phyloP scores from a whole-genome alignment of 2,329 filamentous ascomycete genomes.

The Cladophialophora immunda region DNA sequence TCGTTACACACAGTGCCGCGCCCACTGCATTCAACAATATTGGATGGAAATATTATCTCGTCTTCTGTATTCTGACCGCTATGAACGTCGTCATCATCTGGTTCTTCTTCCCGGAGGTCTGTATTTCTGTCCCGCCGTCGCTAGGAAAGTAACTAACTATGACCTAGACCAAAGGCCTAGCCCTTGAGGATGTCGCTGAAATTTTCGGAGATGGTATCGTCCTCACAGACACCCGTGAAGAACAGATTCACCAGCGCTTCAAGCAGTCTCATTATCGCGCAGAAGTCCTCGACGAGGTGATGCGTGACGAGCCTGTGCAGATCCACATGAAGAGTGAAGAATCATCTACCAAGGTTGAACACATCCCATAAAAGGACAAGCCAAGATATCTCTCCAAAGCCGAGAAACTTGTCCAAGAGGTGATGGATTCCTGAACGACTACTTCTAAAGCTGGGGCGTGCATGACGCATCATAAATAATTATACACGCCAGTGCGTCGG shows the following conservation, averaged over 20 bases:
- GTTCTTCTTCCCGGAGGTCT: constrained; percentile 39
- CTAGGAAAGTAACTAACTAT: neutral
- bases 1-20: neutral
- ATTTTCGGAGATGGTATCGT: constrained; percentile 19
- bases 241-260: constrained; percentile 19
- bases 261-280: constrained; percentile 17
- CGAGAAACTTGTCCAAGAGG: neutral
- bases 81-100: constrained; percentile 20
- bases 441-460: neutral
- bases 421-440: neutral
- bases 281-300: constrained; percentile 15
- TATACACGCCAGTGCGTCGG: neutral
- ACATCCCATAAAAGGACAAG: neutral
- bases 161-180: constrained; percentile 13
- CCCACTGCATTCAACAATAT: constrained; percentile 48
- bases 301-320: neutral
- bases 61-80: constrained; percentile 31
- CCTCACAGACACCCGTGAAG: constrained; percentile 16
- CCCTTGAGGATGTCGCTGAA: constrained; percentile 18
- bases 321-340: neutral
- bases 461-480: neutral
- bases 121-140: neutral
- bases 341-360: neutral
- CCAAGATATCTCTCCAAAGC: neutral
- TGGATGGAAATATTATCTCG: constrained; percentile 46